Evolutionary conservation across 331 rosid genomes (phyloP).

Genomic region (Cucumis variabilis): DNA sequence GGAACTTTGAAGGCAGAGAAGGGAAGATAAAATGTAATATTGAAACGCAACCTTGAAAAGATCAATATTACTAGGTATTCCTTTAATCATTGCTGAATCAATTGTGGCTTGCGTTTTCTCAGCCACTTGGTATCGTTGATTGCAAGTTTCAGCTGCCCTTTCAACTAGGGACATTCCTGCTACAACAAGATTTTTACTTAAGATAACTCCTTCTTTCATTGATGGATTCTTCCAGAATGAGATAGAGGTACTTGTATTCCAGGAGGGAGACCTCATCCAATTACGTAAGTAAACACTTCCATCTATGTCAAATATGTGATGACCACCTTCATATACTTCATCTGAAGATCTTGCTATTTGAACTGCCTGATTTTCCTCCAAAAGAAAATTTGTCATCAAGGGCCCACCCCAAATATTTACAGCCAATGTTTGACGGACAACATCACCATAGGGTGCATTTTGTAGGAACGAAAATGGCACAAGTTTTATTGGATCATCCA

Average conservation of each 20-base stretch:
- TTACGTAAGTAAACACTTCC: slow-evolving; percentile 90
- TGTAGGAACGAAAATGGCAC: slow-evolving; percentile 81
- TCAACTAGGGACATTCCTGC: slow-evolving; percentile 73
- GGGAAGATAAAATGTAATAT: slow-evolving; percentile 26
- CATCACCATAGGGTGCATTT: slow-evolving; percentile 74
- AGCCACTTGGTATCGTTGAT: slow-evolving; percentile 56
- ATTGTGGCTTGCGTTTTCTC: slow-evolving; percentile 97
- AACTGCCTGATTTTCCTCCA: slow-evolving; percentile 44
- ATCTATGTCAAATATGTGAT: slow-evolving; percentile 80
- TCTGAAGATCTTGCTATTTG: slow-evolving; percentile 49
- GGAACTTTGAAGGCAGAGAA: slow-evolving; percentile 6
- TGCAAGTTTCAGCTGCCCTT: slow-evolving; percentile 78
- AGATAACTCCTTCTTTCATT: slow-evolving; percentile 65
- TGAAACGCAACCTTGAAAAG: slow-evolving; percentile 80
- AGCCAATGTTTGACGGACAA: slow-evolving; percentile 86
- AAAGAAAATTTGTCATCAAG: slow-evolving; percentile 56
- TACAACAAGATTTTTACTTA: slow-evolving; percentile 88
- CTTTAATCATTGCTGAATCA: slow-evolving; percentile 89
- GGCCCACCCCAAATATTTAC: slow-evolving; percentile 93
- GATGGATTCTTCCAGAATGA: slow-evolving; percentile 84
- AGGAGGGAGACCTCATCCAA: slow-evolving; percentile 92
- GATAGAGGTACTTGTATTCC: slow-evolving; percentile 70
- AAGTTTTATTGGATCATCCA: slow-evolving; percentile 89
- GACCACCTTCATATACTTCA: slow-evolving; percentile 55
- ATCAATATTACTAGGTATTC: slow-evolving; percentile 98